phyloP scores from a whole-genome alignment of 495 filamentous ascomycete genomes.

The Sphaerosporella brunnea region DNA sequence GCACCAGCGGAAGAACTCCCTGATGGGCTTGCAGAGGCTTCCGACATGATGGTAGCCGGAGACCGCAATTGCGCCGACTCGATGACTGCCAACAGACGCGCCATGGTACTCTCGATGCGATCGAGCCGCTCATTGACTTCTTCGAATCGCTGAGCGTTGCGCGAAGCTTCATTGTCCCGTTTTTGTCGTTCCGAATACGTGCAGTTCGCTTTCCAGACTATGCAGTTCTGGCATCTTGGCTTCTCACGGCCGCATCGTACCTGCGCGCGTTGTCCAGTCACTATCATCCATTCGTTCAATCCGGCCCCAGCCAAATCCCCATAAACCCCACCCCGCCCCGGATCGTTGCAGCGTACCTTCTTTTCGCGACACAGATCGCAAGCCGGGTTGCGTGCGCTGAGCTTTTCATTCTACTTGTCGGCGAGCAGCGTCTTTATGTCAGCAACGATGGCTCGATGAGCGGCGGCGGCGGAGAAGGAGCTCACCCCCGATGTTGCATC shows the following conservation, averaged over 20 bases:
- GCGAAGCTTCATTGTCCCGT: slow-evolving; percentile 23
- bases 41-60: too few species aligned
- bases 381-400: slow-evolving; percentile 9
- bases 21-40: too few species aligned
- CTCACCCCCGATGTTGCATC: slow-evolving; percentile 4
- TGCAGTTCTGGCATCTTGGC: slow-evolving; percentile 22
- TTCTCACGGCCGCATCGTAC: slow-evolving; percentile 23
- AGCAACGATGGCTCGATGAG: not conserved
- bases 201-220: slow-evolving; percentile 20
- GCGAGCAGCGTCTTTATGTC: not conserved
- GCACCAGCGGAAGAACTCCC: not conserved
- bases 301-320: too few species aligned
- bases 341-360: too few species aligned
- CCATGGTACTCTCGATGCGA: slow-evolving; percentile 21
- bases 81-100: slow-evolving; percentile 13
- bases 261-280: slow-evolving; percentile 2
- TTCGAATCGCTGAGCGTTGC: slow-evolving; percentile 24
- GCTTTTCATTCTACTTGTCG: slow-evolving; percentile 7
- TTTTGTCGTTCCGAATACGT: slow-evolving; percentile 23
- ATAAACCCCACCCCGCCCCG: too few species aligned
- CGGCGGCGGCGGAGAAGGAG: not conserved
- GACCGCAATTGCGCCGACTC: slow-evolving; percentile 9
- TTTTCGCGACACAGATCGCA: slow-evolving; percentile 26
- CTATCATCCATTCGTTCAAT: too few species aligned
- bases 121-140: slow-evolving; percentile 24